A percentile compares a stretch with the other conserved stretches of the same genome.
phyloP scores from a whole-genome alignment of 2,329 filamentous ascomycete genomes.

The Aspergillus spinulosporus region DNA sequence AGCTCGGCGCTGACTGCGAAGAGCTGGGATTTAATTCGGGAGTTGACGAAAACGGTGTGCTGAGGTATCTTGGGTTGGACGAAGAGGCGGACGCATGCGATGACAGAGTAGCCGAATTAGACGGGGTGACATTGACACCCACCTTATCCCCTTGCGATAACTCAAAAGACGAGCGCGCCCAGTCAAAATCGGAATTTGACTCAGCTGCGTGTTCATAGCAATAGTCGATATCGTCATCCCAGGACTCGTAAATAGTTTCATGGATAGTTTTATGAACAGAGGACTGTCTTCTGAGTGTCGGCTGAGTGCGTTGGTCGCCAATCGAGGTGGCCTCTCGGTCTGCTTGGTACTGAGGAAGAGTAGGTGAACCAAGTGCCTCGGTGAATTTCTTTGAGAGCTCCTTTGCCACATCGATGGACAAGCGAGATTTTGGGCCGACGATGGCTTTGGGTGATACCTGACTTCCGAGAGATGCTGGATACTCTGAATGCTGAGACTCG shows the following conservation, averaged over 20 bases:
- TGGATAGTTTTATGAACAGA: conserved; percentile 23
- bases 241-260: conserved; percentile 46
- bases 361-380: conserved; percentile 48
- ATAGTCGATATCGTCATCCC: conserved; percentile 65
- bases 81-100: conserved; percentile 16
- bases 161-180: conserved; percentile 46
- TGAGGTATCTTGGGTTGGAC: conserved; percentile 26
- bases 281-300: conserved; percentile 17
- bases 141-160: conserved; percentile 25
- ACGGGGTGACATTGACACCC: conserved; percentile 18
- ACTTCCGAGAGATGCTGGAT: conserved; percentile 24
- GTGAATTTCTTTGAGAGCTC: conserved; percentile 44
- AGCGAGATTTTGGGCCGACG: conserved; percentile 28
- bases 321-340: conserved; percentile 18
- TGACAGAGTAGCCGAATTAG: conserved; percentile 13
- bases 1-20: conserved; percentile 30
- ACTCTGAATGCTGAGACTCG: conserved; percentile 21
- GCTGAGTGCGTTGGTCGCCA: conserved; percentile 19
- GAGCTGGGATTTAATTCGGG: conserved; percentile 38
- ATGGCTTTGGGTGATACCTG: conserved; percentile 16
- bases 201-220: conserved; percentile 63
- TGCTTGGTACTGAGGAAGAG: conserved; percentile 31
- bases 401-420: conserved; percentile 34
- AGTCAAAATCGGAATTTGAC: conserved; percentile 62
- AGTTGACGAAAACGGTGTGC: conserved; percentile 28